Conservation (phyloP, 441 rosid genomes). For the Metrosideros polymorpha region DNA sequence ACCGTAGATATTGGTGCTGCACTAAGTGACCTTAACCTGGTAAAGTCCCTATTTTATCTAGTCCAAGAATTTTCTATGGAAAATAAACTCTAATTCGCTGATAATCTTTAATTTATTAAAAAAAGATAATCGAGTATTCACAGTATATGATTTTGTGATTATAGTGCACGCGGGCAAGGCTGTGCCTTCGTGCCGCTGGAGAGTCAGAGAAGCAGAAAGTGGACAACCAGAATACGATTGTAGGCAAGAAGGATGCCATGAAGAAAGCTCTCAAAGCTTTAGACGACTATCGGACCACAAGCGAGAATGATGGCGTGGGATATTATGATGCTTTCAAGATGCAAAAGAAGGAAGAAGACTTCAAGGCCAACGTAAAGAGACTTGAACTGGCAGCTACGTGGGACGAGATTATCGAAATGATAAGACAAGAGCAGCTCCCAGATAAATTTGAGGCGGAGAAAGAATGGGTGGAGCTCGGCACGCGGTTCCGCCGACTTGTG, state of each 20-base stretch:
- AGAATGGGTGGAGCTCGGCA: slow-evolving; percentile 39
- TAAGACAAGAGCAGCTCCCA: slow-evolving; percentile 55
- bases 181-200: slow-evolving; percentile 49
- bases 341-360: slow-evolving; percentile 33
- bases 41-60: slow-evolving; percentile 12
- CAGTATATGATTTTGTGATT: background rate
- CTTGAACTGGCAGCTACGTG: slow-evolving; percentile 54
- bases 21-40: slow-evolving; percentile 58
- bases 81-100: background rate
- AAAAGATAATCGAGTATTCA: background rate
- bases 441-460: slow-evolving; percentile 38
- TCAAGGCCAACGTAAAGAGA: slow-evolving; percentile 59
- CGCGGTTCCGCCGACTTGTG: slow-evolving; percentile 37
- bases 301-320: slow-evolving; percentile 25
- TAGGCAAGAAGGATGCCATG: slow-evolving; percentile 19
- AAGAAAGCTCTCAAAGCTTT: slow-evolving; percentile 10
- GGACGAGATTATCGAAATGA: slow-evolving; percentile 64
- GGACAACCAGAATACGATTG: slow-evolving; percentile 19
- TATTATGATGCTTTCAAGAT: slow-evolving; percentile 60
- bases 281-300: slow-evolving; percentile 30
- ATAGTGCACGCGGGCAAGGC: slow-evolving; percentile 55
- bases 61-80: background rate
- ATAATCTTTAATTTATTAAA: background rate
- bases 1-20: background rate
- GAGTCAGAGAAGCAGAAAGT: slow-evolving; percentile 46